Evolutionary conservation across 169 alveolate genomes (phyloP), one percentile per base, ranked within the genome.

Genomic region (Haemoproteus tartakovskyi): DNA sequence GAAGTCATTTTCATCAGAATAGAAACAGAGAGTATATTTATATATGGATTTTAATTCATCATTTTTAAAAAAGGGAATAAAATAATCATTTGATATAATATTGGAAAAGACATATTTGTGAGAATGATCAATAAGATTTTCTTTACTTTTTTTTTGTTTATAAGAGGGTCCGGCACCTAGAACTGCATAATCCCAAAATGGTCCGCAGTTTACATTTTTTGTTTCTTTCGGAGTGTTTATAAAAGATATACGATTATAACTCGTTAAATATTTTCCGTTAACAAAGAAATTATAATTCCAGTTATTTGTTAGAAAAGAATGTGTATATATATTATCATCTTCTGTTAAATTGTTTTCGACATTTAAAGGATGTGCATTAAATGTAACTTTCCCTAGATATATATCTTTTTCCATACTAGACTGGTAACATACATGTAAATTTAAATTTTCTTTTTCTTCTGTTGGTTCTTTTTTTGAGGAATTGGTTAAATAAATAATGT

Each of bases 1-100:
- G 43, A 67, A 67, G 56, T 67, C 82, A 41, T 67, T 67, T 67
- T 67, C 82, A 40, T 67, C 82, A 2, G 82, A 67, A 57, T 67
- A 67, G 51, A 67, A 40, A 52, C 82, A 67, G 29, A 67, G 51
- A 0, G 45, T 22, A 22, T 67, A 67, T 24, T 21, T 67, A 18
- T 67, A 64, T 54, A 54, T 67, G 5, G 70, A 40, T 67, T 67
- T 64, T 54, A 67, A 67, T 3, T 67, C 67, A 67, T 43, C 70
- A 21, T 47, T 56, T 67, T 67, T 67, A 29, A 67, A 27, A 52
- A 43, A 67, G 9, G 82, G 82, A 19, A 67, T 52, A 26, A 54
- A 67, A 36, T 67, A 67, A 11, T 26, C 11, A 4, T 22, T n/a
- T 41, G 27, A 1, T 46, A 61, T 61, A 36, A 43, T 50, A 51